These are phyloP conservation scores for Penicillium diatomitis DNA, from an alignment of 495 filamentous ascomycete genomes.

Conservation along the genomic window DNA sequence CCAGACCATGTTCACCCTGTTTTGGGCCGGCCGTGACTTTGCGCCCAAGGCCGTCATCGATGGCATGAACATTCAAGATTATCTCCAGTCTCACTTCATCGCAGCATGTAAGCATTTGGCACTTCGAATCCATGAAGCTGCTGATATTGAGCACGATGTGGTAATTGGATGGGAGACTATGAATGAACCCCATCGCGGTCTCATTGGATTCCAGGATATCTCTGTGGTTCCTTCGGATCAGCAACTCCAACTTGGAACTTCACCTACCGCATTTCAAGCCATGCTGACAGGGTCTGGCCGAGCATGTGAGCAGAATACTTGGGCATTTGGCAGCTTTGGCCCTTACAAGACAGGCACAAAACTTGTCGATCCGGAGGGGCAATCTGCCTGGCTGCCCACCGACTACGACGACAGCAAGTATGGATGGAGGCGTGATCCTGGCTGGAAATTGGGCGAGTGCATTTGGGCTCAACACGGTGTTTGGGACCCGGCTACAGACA, in stretches of 20 bases:
- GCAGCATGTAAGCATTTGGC: slow-evolving; percentile 72
- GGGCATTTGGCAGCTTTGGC: slow-evolving; percentile 88
- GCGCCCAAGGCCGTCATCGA: slow-evolving; percentile 94
- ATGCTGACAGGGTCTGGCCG: slow-evolving; percentile 84
- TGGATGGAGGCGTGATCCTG: slow-evolving; percentile 79
- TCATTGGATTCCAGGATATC: slow-evolving; percentile 80
- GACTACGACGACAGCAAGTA: slow-evolving; percentile 80
- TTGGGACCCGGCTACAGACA: slow-evolving; percentile 78
- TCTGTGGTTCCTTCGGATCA: slow-evolving; percentile 77
- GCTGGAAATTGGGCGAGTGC: slow-evolving; percentile 87
- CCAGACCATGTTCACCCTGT: slow-evolving; percentile 87
- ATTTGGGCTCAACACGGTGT: slow-evolving; percentile 95
- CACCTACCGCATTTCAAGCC: slow-evolving; percentile 89
- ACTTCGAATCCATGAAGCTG: slow-evolving; percentile 77
- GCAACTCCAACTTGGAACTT: slow-evolving; percentile 85
- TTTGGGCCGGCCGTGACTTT: slow-evolving; percentile 89
- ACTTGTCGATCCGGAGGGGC: slow-evolving; percentile 82
- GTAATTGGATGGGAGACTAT: slow-evolving; percentile 93
- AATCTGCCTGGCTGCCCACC: slow-evolving; percentile 70
- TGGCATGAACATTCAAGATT: slow-evolving; percentile 93
- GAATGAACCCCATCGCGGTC: slow-evolving; percentile 88
- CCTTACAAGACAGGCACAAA: slow-evolving; percentile 78
- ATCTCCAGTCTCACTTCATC: slow-evolving; percentile 81
- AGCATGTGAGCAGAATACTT: slow-evolving; percentile 79
- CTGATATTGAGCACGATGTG: slow-evolving; percentile 75